These are phyloP conservation scores for Exobasidium rhododendri DNA, from an alignment of 1,284 basidiomycete species.

Conservation along the genomic window DNA sequence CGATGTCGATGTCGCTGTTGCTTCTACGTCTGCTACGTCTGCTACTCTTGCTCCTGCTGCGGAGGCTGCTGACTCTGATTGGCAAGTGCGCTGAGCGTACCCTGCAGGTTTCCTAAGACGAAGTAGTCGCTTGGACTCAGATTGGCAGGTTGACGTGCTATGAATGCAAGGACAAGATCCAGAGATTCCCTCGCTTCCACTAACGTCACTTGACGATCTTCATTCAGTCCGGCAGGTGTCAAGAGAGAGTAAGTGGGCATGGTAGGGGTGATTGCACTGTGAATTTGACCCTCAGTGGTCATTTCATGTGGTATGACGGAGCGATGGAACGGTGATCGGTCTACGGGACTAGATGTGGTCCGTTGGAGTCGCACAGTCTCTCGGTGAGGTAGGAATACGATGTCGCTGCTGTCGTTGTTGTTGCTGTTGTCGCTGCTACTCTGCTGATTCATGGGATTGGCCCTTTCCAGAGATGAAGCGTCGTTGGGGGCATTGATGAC, in stretches of 20 bases:
- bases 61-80: background rate
- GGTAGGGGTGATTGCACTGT: background rate
- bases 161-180: conserved; percentile 6
- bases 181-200: conserved; percentile 4
- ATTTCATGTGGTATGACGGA: background rate
- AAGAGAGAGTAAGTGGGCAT: background rate
- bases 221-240: background rate
- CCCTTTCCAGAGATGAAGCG: too few species aligned
- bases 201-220: conserved; percentile 9
- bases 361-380: background rate
- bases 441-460: too few species aligned
- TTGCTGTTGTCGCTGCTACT: background rate
- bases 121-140: conserved; percentile 10
- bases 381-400: background rate
- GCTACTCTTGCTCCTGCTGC: background rate
- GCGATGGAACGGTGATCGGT: too few species aligned
- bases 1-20: too few species aligned
- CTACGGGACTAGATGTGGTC: background rate
- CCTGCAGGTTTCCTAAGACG: conserved; percentile 9
- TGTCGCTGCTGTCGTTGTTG: background rate
- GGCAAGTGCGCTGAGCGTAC: conserved; percentile 7
- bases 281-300: background rate
- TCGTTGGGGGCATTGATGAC: too few species aligned
- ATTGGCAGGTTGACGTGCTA: conserved; percentile 1
- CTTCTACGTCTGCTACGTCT: background rate